A percentile compares a stretch with the other conserved stretches of the same genome.
These are phyloP conservation scores for Fusarium robinianum DNA, from an alignment of 2,329 filamentous ascomycete species.

Conservation along the genomic window DNA sequence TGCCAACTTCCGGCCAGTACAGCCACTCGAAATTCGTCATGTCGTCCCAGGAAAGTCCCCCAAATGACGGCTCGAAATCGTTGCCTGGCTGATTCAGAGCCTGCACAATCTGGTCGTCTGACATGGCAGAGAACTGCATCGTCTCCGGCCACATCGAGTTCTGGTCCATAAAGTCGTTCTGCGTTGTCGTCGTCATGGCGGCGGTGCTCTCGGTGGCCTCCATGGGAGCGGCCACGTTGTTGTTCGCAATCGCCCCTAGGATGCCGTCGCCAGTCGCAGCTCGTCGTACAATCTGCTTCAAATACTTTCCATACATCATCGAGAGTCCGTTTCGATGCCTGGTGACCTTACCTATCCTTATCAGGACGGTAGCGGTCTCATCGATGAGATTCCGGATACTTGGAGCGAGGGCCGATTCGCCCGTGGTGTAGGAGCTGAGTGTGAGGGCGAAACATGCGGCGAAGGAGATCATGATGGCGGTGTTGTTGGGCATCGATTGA, in stretches of 20 bases:
- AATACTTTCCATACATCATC: slow-evolving; percentile 51
- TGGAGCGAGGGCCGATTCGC: slow-evolving; percentile 62
- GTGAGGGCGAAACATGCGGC: slow-evolving; percentile 71
- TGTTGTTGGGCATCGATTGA: slow-evolving; percentile 79
- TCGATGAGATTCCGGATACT: slow-evolving; percentile 68
- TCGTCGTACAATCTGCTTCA: slow-evolving; percentile 50
- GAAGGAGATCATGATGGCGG: slow-evolving; percentile 78
- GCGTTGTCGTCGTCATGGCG: slow-evolving; percentile 28
- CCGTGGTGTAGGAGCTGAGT: slow-evolving; percentile 62
- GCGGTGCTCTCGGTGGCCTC: slow-evolving; percentile 25
- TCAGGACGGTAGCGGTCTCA: slow-evolving; percentile 69
- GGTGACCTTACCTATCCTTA: slow-evolving; percentile 69
- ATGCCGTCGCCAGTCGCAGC: slow-evolving; percentile 36
- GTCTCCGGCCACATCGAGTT: slow-evolving; percentile 52
- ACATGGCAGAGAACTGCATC: slow-evolving; percentile 70
- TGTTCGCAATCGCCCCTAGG: slow-evolving; percentile 15
- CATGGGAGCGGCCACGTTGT: slow-evolving; percentile 16
- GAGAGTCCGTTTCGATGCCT: slow-evolving; percentile 70
- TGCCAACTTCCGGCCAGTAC: slow-evolving; percentile 54
- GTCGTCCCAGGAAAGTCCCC: slow-evolving; percentile 63
- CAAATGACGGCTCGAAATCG: slow-evolving; percentile 59
- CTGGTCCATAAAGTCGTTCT: slow-evolving; percentile 36
- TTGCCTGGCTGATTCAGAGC: slow-evolving; percentile 66
- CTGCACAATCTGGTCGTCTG: slow-evolving; percentile 69
- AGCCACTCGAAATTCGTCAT: slow-evolving; percentile 63